Conservation (phyloP, 1,284 basidiomycete genomes). For the Ustilago hordei region DNA sequence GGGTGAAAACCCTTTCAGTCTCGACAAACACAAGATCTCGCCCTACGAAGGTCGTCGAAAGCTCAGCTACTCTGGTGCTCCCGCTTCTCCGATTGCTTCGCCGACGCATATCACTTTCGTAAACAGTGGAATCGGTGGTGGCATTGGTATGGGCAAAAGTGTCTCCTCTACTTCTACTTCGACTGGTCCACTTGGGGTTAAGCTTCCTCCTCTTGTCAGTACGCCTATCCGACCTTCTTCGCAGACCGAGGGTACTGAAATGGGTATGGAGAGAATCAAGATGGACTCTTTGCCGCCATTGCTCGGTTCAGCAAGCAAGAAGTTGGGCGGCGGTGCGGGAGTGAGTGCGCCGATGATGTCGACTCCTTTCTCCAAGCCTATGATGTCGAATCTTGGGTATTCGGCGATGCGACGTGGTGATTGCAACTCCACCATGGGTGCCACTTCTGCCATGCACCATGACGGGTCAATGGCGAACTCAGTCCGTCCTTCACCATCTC, state of each 20-base stretch:
- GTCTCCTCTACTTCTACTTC: conserved; percentile 20
- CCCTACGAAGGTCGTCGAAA: conserved; percentile 45
- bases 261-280: conserved; percentile 26
- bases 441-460: conserved; percentile 9
- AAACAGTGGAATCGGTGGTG: conserved; percentile 4
- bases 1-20: conserved; percentile 58
- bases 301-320: conserved; percentile 37
- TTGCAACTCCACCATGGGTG: not conserved
- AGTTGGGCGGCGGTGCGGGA: conserved; percentile 18
- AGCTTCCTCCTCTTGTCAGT: conserved; percentile 43
- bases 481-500: conserved; percentile 37
- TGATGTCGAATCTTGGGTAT: conserved; percentile 23
- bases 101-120: conserved; percentile 30
- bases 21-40: conserved; percentile 63
- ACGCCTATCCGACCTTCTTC: conserved; percentile 42
- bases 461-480: conserved; percentile 11
- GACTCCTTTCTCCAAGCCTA: conserved; percentile 47
- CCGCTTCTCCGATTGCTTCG: conserved; percentile 29
- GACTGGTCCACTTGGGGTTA: conserved; percentile 21
- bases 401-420: conserved; percentile 32
- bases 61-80: conserved; percentile 46
- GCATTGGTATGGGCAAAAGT: conserved; percentile 21
- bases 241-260: conserved; percentile 19
- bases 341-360: conserved; percentile 27
- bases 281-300: conserved; percentile 35